These are phyloP conservation scores for Calocera cornea DNA, from an alignment of 768 basidiomycete genomes.

Conservation along the genomic window DNA sequence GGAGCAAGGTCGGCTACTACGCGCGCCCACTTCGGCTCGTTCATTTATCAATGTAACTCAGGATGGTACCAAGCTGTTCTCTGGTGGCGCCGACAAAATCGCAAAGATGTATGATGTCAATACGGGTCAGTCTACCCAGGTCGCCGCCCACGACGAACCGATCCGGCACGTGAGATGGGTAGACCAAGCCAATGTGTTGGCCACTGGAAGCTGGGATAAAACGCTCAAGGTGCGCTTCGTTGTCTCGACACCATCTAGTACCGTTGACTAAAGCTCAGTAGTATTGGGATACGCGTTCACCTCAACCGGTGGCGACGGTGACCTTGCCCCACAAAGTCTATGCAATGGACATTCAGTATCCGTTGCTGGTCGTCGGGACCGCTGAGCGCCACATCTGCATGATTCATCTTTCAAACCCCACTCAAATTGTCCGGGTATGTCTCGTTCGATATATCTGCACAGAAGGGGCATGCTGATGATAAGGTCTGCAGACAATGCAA, in stretches of 20 bases:
- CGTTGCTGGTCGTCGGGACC: slow-evolving; percentile 81
- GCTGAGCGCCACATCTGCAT: slow-evolving; percentile 88
- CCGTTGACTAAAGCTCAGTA: slow-evolving; percentile 22
- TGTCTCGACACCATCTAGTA: not conserved
- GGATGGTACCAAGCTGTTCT: slow-evolving; percentile 85
- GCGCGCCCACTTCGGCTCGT: too few species aligned
- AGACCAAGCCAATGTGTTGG: slow-evolving; percentile 65
- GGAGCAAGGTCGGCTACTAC: slow-evolving; percentile 60
- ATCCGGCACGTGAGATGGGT: slow-evolving; percentile 73
- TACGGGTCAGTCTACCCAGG: slow-evolving; percentile 66
- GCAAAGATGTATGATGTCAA: slow-evolving; percentile 85
- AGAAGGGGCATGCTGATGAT: slow-evolving; percentile 1
- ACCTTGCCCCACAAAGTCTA: slow-evolving; percentile 85
- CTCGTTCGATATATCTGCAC: slow-evolving; percentile 4
- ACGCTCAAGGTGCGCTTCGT: slow-evolving; percentile 64
- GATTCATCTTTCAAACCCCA: slow-evolving; percentile 74
- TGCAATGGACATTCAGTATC: slow-evolving; percentile 66
- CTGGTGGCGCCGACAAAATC: slow-evolving; percentile 88
- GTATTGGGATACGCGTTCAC: slow-evolving; percentile 85
- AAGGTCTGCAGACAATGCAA: slow-evolving; percentile 43
- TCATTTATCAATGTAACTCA: slow-evolving; percentile 21
- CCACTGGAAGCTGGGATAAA: slow-evolving; percentile 97
- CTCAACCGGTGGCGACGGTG: slow-evolving; percentile 64
- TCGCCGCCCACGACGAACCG: slow-evolving; percentile 83
- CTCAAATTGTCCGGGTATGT: slow-evolving; percentile 57